Conservation (phyloP, 768 basidiomycete species). For the Lentinus tigrinus region DNA sequence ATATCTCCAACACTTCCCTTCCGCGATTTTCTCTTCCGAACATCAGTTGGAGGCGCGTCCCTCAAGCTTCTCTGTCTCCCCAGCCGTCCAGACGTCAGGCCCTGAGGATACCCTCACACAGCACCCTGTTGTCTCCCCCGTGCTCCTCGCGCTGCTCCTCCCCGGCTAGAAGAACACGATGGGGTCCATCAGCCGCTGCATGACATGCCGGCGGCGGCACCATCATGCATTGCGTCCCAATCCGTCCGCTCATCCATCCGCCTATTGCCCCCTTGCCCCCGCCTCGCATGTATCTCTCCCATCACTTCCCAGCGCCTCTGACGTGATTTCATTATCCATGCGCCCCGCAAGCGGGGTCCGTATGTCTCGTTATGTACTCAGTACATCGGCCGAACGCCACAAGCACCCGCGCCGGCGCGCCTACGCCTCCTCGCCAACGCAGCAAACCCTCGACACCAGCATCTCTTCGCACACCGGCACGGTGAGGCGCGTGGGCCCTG, state of each 20-base stretch:
- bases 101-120: background rate
- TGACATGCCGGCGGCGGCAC: background rate
- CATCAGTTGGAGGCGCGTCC: background rate
- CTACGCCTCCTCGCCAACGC: too few relatives aligned
- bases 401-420: too few relatives aligned
- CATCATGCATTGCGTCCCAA: background rate
- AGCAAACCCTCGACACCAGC: too few relatives aligned
- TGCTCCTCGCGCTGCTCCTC: background rate
- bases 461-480: too few relatives aligned
- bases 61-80: background rate
- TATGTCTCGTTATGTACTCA: too few relatives aligned
- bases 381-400: too few relatives aligned
- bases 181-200: background rate
- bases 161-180: background rate
- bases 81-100: background rate
- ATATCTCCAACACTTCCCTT: background rate
- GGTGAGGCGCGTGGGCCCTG: too few relatives aligned
- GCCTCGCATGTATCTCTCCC: too few relatives aligned
- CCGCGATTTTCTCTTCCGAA: background rate
- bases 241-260: background rate
- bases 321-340: too few relatives aligned
- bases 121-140: background rate
- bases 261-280: background rate
- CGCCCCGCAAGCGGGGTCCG: too few relatives aligned
- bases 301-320: too few relatives aligned